Base-by-base conservation (phyloP, 202 grass and related monocot species). In the Zoysia matrella region DNA sequence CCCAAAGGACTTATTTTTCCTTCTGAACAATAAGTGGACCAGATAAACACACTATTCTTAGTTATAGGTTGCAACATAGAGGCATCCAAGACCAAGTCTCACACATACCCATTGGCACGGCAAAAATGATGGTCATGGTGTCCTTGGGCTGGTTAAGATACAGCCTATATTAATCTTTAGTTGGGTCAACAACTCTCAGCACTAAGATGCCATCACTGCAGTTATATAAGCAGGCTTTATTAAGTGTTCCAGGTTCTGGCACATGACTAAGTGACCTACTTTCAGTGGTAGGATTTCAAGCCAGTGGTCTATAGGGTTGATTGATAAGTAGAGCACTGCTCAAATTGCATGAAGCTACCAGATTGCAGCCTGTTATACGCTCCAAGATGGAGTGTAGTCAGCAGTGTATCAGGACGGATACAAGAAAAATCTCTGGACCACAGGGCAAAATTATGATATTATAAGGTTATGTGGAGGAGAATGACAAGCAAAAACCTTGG, bases 311-410 rank as follows among this genome's bases (percentile, higher is more conserved):
- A 60, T 60, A 60, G 60, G 43, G 8, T 75, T 47, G 43, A 47
- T 42, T 79, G n/a, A 68, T 16, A 2, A 66, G 75, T 54, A 43
- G 14, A 78, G 1, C 4, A 14, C 54, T 57, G 0, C 30, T 36
- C 5, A 68, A 68, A 52, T 50, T 15, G 6, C 16, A 76, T 54
- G 76, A 79, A 57, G 56, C 10, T 22, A 53, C 51, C 4, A 9
- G 41, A 68, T 7, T 22, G n/a, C 12, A 48, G 42, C 52, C 11
- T 6, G 18, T 40, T 70, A 69, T 80, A 48, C n/a, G 11, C 77
- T 47, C 30, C 65, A 80, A 69, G 65, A 52, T 58, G 42, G 77
- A 67, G 45, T 58, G 7, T 69, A 16, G 46, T n/a, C 57, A 75
- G n/a, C 45, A 61, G 43, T 8, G 60, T 13, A 36, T 9, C 16